A percentile compares a stretch with the other conserved stretches of the same genome.
Evolutionary conservation across 2,329 filamentous ascomycete species (phyloP).

Genomic region (Cladosporium austrohemisphaericum): DNA sequence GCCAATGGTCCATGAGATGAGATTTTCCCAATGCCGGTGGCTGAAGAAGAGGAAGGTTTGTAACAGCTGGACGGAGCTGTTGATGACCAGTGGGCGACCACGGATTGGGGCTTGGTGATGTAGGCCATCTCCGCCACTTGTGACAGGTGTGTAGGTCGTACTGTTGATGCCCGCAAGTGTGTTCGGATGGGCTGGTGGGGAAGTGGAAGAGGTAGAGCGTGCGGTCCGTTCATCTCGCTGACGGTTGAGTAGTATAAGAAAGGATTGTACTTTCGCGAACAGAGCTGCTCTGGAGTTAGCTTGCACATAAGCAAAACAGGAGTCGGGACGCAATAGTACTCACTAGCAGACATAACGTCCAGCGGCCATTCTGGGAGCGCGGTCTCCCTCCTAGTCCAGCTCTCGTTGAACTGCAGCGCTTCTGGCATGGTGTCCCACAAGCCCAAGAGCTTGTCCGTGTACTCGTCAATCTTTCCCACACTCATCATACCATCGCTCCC

Average conservation of each 20-base stretch:
- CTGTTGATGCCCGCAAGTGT: slow-evolving; percentile 1
- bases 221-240: slow-evolving; percentile 38
- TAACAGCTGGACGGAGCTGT: slow-evolving; percentile 41
- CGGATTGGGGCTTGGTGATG: slow-evolving; percentile 31
- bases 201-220: slow-evolving; percentile 19
- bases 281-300: slow-evolving; percentile 33
- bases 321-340: no score
- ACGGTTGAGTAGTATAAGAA: slow-evolving; percentile 48
- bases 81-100: slow-evolving; percentile 40
- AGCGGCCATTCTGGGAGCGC: slow-evolving; percentile 46
- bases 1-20: slow-evolving; percentile 48
- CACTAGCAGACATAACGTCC: slow-evolving; percentile 44
- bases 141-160: neutral
- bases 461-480: slow-evolving; percentile 44
- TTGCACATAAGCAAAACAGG: no score
- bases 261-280: slow-evolving; percentile 47
- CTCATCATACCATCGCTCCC: slow-evolving; percentile 41
- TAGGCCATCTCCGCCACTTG: slow-evolving; percentile 18
- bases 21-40: slow-evolving; percentile 39
- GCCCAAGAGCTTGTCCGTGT: slow-evolving; percentile 42
- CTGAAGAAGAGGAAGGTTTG: slow-evolving; percentile 47
- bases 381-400: slow-evolving; percentile 40
- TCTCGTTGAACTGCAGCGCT: slow-evolving; percentile 44
- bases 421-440: slow-evolving; percentile 47
- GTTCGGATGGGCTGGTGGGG: neutral